A percentile compares a stretch with the other conserved stretches of the same genome.
phyloP scores from a whole-genome alignment of 441 rosid genomes.

The Populus hybrid region DNA sequence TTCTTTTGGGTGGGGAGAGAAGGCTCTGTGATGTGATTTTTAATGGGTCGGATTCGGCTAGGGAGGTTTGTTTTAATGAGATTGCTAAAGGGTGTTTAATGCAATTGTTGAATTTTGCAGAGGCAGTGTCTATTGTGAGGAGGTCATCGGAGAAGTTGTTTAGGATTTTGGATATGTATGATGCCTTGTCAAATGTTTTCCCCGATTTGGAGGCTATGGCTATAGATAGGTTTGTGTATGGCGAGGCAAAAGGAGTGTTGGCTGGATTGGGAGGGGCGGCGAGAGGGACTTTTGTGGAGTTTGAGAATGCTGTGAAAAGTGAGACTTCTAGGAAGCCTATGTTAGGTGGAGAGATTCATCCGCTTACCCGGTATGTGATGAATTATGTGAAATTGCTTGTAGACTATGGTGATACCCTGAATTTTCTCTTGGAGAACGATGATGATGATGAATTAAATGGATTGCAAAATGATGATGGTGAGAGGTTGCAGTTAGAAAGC shows the following conservation, averaged over 20 bases:
- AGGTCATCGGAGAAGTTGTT: slow-evolving; percentile 91
- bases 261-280: slow-evolving; percentile 69
- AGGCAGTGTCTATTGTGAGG: slow-evolving; percentile 75
- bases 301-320: slow-evolving; percentile 75
- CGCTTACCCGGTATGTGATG: slow-evolving; percentile 84
- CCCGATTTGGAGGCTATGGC: slow-evolving; percentile 55
- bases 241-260: slow-evolving; percentile 69
- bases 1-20: slow-evolving; percentile 77
- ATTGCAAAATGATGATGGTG: background rate
- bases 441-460: slow-evolving; percentile 24
- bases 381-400: slow-evolving; percentile 86
- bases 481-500: slow-evolving; percentile 30
- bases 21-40: slow-evolving; percentile 83
- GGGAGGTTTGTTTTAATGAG: slow-evolving; percentile 81
- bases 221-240: slow-evolving; percentile 47
- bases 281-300: slow-evolving; percentile 84
- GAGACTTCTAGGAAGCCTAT: slow-evolving; percentile 75
- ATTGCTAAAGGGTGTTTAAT: slow-evolving; percentile 72
- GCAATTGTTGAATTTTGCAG: slow-evolving; percentile 90
- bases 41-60: slow-evolving; percentile 43
- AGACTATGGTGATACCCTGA: slow-evolving; percentile 68
- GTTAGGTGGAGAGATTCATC: slow-evolving; percentile 73
- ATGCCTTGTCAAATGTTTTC: slow-evolving; percentile 57
- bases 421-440: slow-evolving; percentile 53
- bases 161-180: slow-evolving; percentile 92